A percentile compares a stretch with the other conserved stretches of the same genome.
These are phyloP conservation scores for Micractinium conductrix DNA, from an alignment of 139 green algal species.

Conservation along the genomic window DNA sequence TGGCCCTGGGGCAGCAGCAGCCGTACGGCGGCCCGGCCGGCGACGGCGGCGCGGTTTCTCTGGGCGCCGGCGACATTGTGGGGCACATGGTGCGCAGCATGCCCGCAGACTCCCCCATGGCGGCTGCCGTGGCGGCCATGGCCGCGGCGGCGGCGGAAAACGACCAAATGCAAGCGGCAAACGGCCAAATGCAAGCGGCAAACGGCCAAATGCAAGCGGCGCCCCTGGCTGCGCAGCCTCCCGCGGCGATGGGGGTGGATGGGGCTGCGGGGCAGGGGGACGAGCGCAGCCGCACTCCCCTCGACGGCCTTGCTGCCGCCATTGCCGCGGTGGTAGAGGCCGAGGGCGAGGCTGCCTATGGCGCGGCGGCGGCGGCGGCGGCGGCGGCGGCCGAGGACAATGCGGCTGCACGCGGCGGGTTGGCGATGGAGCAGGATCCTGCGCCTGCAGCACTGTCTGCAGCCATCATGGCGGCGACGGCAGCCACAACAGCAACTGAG, in stretches of 20 bases:
- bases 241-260: background rate
- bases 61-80: conserved; percentile 1
- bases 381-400: too few species aligned
- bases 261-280: too few species aligned
- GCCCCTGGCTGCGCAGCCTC: background rate
- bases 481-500: background rate
- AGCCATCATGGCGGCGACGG: too few species aligned
- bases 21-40: background rate
- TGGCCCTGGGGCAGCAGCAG: background rate
- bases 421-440: too few species aligned
- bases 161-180: too few species aligned
- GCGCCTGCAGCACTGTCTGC: background rate
- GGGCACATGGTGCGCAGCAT: background rate
- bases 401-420: too few species aligned
- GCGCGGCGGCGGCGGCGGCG: too few species aligned
- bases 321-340: background rate
- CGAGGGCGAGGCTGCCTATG: background rate
- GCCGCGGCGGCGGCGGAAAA: background rate
- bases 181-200: too few species aligned
- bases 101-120: too few species aligned
- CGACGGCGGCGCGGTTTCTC: background rate
- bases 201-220: too few species aligned
- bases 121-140: background rate
- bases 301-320: background rate
- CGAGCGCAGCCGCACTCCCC: background rate